Evolutionary conservation across 192 early-diverging fungal genomes (phyloP).

Genomic region (Entomortierella parvispora): DNA sequence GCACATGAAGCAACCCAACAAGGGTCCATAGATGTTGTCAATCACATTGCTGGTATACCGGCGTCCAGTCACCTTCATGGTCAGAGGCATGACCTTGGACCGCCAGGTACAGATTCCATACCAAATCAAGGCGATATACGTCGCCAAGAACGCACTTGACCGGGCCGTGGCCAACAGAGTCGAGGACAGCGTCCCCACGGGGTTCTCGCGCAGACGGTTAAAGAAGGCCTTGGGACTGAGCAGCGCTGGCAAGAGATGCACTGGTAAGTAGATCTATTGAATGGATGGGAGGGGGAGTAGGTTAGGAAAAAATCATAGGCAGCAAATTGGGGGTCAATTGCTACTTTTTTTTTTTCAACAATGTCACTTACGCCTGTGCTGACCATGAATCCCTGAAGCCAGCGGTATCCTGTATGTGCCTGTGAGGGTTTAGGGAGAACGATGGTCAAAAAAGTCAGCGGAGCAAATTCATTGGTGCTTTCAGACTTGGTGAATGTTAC

Average conservation of each 20-base stretch:
- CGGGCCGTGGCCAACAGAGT: conserved; percentile 57
- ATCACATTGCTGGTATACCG: conserved; percentile 46
- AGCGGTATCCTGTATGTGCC: conserved; percentile 45
- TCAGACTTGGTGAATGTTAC: neutral
- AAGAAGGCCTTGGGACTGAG: conserved; percentile 59
- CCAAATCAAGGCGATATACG: conserved; percentile 65
- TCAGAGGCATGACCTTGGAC: conserved; percentile 56
- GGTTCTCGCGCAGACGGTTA: conserved; percentile 42
- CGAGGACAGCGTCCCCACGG: conserved; percentile 43
- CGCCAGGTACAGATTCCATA: conserved; percentile 61
- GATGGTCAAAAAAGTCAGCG: neutral
- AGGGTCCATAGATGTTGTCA: conserved; percentile 59
- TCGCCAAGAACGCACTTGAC: conserved; percentile 65
- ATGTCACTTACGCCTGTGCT: conserved; percentile 36
- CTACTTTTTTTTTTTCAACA: too few species aligned
- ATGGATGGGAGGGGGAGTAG: too few species aligned
- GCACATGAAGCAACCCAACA: conserved; percentile 64
- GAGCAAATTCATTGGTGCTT: neutral
- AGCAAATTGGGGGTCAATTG: too few species aligned
- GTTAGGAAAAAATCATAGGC: too few species aligned
- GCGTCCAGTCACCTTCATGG: conserved; percentile 34
- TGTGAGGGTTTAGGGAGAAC: too few species aligned
- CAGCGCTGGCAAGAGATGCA: conserved; percentile 66
- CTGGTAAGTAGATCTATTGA: conserved; percentile 68
- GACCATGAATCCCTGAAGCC: conserved; percentile 41